A percentile compares a stretch with the other conserved stretches of the same genome.
Conservation (phyloP, 1,284 basidiomycete genomes). For the Austroboletus olivaceoglutinosus region DNA sequence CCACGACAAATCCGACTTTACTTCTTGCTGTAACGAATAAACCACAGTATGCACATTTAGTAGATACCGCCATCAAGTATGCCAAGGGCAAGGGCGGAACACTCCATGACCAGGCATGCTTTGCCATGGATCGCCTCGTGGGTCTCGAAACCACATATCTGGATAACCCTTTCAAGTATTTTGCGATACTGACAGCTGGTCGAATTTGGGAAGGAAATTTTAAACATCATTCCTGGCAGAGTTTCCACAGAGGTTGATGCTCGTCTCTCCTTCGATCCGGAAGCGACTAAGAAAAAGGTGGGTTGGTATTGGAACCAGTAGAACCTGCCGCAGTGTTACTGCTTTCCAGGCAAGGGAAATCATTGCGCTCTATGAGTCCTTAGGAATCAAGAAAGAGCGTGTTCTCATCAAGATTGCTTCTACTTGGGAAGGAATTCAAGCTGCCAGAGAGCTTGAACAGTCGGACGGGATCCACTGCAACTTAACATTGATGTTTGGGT, state of each 20-base stretch:
- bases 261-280: conserved; percentile 91
- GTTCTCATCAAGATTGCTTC: conserved; percentile 98
- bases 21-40: conserved; percentile 93
- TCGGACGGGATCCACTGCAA: conserved; percentile 97
- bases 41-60: conserved; percentile 77
- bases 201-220: conserved; percentile 94
- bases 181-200: conserved; percentile 59
- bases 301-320: not conserved
- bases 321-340: not conserved
- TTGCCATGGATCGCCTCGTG: conserved; percentile 86
- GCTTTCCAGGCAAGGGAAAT: conserved; percentile 76
- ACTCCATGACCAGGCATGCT: conserved; percentile 67
- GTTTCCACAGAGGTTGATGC: conserved; percentile 99
- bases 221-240: conserved; percentile 93
- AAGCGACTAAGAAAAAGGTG: conserved; percentile 83
- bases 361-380: conserved; percentile 88
- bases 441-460: conserved; percentile 90
- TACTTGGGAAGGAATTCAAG: conserved; percentile 99
- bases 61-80: conserved; percentile 80
- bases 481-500: conserved; percentile 96
- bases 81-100: conserved; percentile 80
- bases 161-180: not conserved
- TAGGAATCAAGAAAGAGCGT: conserved; percentile 89
- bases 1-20: conserved; percentile 91
- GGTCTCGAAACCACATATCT: conserved; percentile 6